phyloP scores from a whole-genome alignment of 2,329 filamentous ascomycete genomes.

The Hypomyces rosellus region DNA sequence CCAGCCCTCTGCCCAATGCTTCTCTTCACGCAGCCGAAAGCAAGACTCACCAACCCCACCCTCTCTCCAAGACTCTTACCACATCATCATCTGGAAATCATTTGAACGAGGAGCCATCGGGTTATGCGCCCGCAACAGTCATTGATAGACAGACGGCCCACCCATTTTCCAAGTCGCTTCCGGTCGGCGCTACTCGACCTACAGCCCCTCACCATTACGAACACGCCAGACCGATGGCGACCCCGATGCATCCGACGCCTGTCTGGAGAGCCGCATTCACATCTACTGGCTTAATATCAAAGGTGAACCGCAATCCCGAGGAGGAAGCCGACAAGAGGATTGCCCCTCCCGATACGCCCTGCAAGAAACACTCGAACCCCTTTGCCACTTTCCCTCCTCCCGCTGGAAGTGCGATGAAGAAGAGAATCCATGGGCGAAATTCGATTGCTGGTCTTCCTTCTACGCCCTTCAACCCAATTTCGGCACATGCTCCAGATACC shows the following conservation, averaged over 20 bases:
- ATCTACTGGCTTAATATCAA: conserved; percentile 91
- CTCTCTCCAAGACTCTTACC: conserved; percentile 78
- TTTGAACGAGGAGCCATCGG: conserved; percentile 59
- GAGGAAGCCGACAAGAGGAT: conserved; percentile 54
- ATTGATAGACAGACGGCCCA: conserved; percentile 24
- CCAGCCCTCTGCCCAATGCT: conserved; percentile 45
- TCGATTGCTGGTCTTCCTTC: conserved; percentile 69
- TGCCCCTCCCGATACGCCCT: conserved; percentile 88
- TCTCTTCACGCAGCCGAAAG: conserved; percentile 44
- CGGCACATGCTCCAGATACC: conserved; percentile 39
- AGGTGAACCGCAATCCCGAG: conserved; percentile 81
- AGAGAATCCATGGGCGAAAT: conserved; percentile 56
- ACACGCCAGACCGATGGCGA: conserved; percentile 23
- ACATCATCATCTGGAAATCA: conserved; percentile 82
- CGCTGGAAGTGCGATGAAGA: conserved; percentile 55
- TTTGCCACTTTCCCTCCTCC: conserved; percentile 60
- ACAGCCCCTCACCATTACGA: conserved; percentile 24
- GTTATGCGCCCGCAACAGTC: conserved; percentile 25
- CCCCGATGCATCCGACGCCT: conserved; percentile 48
- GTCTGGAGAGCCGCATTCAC: conserved; percentile 80
- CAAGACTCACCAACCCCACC: conserved; percentile 59
- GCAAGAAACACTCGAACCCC: conserved; percentile 73
- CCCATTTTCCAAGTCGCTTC: conserved; percentile 33
- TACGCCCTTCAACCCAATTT: conserved; percentile 68
- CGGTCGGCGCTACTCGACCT: conserved; percentile 33